Conservation (phyloP, 495 filamentous ascomycete genomes). For the Penicillium argentinense region DNA sequence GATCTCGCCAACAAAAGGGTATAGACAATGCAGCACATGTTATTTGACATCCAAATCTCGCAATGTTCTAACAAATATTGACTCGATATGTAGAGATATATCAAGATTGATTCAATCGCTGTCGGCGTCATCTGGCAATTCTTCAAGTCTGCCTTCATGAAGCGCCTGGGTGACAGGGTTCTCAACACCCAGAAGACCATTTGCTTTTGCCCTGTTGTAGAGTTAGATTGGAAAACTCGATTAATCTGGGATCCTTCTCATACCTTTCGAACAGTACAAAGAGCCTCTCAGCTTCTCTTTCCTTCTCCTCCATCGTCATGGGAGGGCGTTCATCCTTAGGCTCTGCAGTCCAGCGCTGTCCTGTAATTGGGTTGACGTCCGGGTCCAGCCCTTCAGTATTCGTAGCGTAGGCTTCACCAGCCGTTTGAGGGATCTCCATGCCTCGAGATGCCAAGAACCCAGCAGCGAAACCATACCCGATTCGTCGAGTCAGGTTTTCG, state of each 20-base stretch:
- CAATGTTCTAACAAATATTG: too few species aligned
- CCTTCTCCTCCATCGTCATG: slow-evolving; percentile 91
- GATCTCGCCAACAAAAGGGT: too few species aligned
- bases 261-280: slow-evolving; percentile 96
- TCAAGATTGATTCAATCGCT: slow-evolving; percentile 43
- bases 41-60: too few species aligned
- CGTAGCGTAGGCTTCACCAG: slow-evolving; percentile 56
- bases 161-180: slow-evolving; percentile 81
- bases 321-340: slow-evolving; percentile 52
- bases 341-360: slow-evolving; percentile 76
- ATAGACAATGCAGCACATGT: too few species aligned
- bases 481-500: slow-evolving; percentile 70
- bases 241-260: slow-evolving; percentile 2
- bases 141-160: slow-evolving; percentile 76
- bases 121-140: slow-evolving; percentile 50
- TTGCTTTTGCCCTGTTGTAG: slow-evolving; percentile 67
- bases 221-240: neutral
- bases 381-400: slow-evolving; percentile 34
- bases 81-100: too few species aligned
- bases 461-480: slow-evolving; percentile 90
- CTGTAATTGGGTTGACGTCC: slow-evolving; percentile 82
- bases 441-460: slow-evolving; percentile 84
- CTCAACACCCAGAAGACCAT: slow-evolving; percentile 77
- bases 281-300: slow-evolving; percentile 86
- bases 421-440: slow-evolving; percentile 68